phyloP scores from a whole-genome alignment of 306 rosid species.

The Albizia julibrissin region DNA sequence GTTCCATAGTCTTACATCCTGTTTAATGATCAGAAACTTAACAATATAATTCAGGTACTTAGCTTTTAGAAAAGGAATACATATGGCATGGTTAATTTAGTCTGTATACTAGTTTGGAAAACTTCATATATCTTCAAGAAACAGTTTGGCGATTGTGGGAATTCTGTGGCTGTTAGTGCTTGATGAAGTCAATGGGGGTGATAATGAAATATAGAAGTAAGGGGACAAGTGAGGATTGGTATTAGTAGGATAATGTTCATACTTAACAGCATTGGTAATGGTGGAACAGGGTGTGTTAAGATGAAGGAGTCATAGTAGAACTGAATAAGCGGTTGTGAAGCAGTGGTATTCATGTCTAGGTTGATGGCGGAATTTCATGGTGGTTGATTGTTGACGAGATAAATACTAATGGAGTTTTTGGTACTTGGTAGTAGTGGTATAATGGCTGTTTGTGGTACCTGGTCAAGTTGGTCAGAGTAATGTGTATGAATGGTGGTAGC shows the following conservation, averaged over 20 bases:
- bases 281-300: neutral
- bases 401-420: neutral
- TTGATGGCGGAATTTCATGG: neutral
- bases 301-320: neutral
- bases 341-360: neutral
- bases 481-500: neutral
- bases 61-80: constrained; percentile 18
- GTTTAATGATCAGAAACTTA: constrained; percentile 14
- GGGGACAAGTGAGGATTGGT: neutral
- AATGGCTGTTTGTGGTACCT: neutral
- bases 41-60: neutral
- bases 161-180: neutral
- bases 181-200: constrained; percentile 11
- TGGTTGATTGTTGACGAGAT: neutral
- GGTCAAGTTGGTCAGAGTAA: neutral
- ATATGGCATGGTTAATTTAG: neutral
- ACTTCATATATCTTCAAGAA: constrained; percentile 2
- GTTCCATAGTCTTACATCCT: neutral
- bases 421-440: neutral
- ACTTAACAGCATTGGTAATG: neutral
- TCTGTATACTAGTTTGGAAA: constrained; percentile 5
- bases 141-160: neutral
- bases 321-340: neutral
- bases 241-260: neutral
- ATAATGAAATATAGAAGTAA: neutral